A percentile compares a stretch with the other conserved stretches of the same genome.
phyloP scores from a whole-genome alignment of 441 rosid species.

The Pelargonium citronellum region DNA sequence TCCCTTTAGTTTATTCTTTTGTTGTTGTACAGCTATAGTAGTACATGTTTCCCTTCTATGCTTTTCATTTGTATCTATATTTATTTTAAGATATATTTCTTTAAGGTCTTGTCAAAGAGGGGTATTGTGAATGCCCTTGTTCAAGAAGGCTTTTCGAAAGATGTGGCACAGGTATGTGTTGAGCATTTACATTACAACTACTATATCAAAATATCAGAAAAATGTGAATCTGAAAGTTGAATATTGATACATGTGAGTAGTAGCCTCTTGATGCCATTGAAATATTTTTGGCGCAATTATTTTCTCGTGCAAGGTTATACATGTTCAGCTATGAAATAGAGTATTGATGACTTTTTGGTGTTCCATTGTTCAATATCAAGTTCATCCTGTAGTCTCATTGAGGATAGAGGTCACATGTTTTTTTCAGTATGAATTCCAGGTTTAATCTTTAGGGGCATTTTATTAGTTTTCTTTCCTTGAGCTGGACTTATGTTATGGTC shows the following conservation, averaged over 20 bases:
- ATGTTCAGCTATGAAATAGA: no score
- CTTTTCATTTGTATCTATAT: not conserved
- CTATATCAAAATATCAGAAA: not conserved
- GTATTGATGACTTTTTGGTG: no score
- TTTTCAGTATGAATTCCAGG: no score
- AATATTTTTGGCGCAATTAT: not conserved
- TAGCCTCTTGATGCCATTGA: not conserved
- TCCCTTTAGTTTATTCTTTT: no score
- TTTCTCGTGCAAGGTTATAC: no score
- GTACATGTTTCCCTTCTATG: not conserved
- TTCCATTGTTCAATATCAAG: no score
- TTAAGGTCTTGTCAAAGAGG: slow-evolving; percentile 53
- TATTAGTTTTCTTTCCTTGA: no score
- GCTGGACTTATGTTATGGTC: no score
- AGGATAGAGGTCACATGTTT: no score
- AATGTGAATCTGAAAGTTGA: not conserved
- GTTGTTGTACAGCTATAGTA: not conserved
- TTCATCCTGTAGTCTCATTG: no score
- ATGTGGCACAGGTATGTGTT: slow-evolving; percentile 68
- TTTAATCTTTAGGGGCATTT: no score
- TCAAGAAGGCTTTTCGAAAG: slow-evolving; percentile 73
- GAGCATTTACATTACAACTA: not conserved
- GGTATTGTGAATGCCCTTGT: slow-evolving; percentile 55
- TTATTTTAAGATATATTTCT: slow-evolving; percentile 19
- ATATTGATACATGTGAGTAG: not conserved